Evolutionary conservation across 1,284 basidiomycete species (phyloP), one percentile per base, ranked within the genome.

Genomic region (Rhodotorula sp.): DNA sequence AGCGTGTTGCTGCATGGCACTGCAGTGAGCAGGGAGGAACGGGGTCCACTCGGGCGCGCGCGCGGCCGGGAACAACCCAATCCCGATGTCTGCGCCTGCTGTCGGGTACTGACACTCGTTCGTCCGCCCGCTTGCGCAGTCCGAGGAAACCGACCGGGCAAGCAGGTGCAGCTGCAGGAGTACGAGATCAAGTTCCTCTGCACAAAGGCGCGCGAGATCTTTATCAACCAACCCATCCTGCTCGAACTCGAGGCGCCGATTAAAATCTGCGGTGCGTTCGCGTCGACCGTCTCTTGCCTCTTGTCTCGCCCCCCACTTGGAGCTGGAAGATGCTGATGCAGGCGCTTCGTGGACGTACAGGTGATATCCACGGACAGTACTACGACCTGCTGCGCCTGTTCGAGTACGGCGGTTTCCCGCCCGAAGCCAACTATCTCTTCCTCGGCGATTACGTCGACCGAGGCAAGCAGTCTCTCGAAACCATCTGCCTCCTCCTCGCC

Each of bases 181-280:
- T 93, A 93, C 84, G 93, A 96, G 85, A 96, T 96, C 87, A 94
- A 93, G 83, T 93, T 92, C 82, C 86, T 96, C 76, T 96, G 93
- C 85, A 92, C 92, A 81, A 93, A 91, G 85, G 93, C 93, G 73
- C 87, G 93, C 78, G 93, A 96, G 83, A 95, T 96, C 80, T 95
- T 96, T 84, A 95, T 95, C 84, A 92, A 91, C 84, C 93, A 96
- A 81, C 93, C 93, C 73, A 95, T 96, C 81, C 85, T 96, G 73
- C 86, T 96, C 81, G 93, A 96, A 85, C 85, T 96, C 78, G 93
- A 96, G 82, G 93, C 93, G 70, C 93, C 93, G 80, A 96, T 96
- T 85, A 96, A 96, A 88, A 96, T 96, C 82, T 96, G 93, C 81
- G 93, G 93, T 93, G 78, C 78, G 91, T 88, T 26, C 23, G n/a